phyloP scores from a whole-genome alignment of 73 alveolate genomes.

The Durusdinium trenchii region DNA sequence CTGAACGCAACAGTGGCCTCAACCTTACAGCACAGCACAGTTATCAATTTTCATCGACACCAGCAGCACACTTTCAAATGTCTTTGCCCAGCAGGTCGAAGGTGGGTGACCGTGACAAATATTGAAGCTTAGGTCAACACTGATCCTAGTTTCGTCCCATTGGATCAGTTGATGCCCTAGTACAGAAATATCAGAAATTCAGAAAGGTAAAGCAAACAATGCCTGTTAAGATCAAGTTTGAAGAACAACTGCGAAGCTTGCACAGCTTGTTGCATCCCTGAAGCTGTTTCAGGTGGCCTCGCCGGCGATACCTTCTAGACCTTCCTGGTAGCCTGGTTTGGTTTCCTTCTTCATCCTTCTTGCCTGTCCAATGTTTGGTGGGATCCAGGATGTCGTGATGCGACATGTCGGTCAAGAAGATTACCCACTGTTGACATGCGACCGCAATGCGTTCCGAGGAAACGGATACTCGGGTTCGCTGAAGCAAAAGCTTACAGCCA shows the following conservation, averaged over 20 bases:
- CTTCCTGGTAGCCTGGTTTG: conserved; percentile 71
- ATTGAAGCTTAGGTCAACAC: conserved; percentile 51
- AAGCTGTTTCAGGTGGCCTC: conserved; percentile 42
- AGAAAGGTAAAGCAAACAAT: background rate
- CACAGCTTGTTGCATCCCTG: background rate
- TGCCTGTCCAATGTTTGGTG: too few relatives aligned
- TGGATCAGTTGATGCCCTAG: conserved; percentile 52
- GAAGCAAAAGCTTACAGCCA: conserved; percentile 87
- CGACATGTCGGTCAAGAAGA: too few relatives aligned
- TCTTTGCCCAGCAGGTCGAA: background rate
- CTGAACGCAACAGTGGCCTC: conserved; percentile 79
- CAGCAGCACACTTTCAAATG: background rate
- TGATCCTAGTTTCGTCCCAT: conserved; percentile 77
- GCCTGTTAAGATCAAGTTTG: too few relatives aligned
- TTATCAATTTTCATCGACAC: too few relatives aligned
- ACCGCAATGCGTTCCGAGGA: background rate
- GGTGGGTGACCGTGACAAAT: background rate
- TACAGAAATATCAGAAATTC: too few relatives aligned
- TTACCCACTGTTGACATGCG: background rate
- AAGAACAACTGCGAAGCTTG: background rate
- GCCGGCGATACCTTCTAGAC: conserved; percentile 75
- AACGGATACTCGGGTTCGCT: conserved; percentile 93
- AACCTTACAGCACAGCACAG: background rate
- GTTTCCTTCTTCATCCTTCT: background rate
- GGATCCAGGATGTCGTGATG: too few relatives aligned